Conservation (phyloP, 1,284 basidiomycete species). For the Ceratobasidium sp. region DNA sequence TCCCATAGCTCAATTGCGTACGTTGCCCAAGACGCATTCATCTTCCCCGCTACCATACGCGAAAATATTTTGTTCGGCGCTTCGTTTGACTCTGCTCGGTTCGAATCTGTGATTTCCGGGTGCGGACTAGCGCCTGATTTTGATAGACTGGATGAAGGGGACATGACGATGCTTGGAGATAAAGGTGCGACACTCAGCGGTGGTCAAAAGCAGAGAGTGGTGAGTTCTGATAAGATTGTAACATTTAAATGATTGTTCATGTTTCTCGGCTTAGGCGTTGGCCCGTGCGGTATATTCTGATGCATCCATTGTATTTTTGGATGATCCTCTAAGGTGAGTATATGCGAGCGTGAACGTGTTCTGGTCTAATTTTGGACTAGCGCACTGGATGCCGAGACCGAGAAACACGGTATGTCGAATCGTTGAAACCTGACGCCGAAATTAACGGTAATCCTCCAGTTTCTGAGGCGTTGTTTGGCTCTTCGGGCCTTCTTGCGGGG, state of each 20-base stretch:
- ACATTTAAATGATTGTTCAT: background rate
- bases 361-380: background rate
- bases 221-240: slow-evolving; percentile 10
- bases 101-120: background rate
- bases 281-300: slow-evolving; percentile 4
- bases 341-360: background rate
- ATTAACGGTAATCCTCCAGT: slow-evolving; percentile 42
- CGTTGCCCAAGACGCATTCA: background rate
- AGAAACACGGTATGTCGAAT: background rate
- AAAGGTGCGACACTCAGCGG: slow-evolving; percentile 1
- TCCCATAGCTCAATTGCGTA: background rate
- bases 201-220: background rate
- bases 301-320: background rate
- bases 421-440: background rate
- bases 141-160: background rate
- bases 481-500: slow-evolving; percentile 31
- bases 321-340: background rate
- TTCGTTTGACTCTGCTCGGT: background rate
- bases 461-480: slow-evolving; percentile 43
- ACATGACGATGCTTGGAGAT: background rate
- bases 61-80: background rate
- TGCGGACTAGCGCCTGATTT: background rate
- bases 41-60: background rate
- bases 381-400: background rate
- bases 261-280: background rate